phyloP scores from a whole-genome alignment of 495 filamentous ascomycete species.

The Thermochaetoides thermophila region DNA sequence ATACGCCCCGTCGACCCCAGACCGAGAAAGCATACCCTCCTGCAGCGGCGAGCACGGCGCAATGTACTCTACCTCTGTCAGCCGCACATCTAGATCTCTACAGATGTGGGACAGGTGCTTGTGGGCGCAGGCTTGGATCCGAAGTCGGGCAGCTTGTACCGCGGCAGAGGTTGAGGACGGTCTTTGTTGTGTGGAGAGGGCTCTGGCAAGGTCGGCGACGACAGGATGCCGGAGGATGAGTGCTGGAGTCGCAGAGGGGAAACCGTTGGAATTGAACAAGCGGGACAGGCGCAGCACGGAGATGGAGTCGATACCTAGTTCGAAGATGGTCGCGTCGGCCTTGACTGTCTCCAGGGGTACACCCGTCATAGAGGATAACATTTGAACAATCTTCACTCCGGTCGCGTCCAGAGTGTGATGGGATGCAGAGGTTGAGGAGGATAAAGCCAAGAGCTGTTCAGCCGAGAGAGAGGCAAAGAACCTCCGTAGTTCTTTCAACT shows the following conservation, averaged over 20 bases:
- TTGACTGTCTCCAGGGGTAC: conserved; percentile 30
- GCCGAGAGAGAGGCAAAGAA: conserved; percentile 45
- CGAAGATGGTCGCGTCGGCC: conserved; percentile 52
- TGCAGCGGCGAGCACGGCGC: conserved; percentile 67
- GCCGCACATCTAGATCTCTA: conserved; percentile 27
- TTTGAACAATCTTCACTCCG: conserved; percentile 33
- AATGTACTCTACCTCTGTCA: conserved; percentile 47
- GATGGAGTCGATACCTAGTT: conserved; percentile 72
- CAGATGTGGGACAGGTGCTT: conserved; percentile 19
- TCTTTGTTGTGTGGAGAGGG: conserved; percentile 3
- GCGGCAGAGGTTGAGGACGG: background rate
- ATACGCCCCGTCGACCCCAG: conserved; percentile 45
- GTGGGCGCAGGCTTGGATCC: conserved; percentile 18
- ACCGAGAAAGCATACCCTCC: conserved; percentile 62
- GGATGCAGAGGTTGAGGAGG: background rate
- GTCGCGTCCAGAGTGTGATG: conserved; percentile 15
- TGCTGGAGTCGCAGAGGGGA: conserved; percentile 43
- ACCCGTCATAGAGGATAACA: conserved; percentile 35
- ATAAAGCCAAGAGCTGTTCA: conserved; percentile 33
- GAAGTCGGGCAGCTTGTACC: conserved; percentile 9
- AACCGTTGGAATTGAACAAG: conserved; percentile 35
- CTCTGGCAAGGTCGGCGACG: conserved; percentile 11
- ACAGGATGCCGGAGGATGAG: conserved; percentile 48
- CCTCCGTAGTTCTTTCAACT: conserved; percentile 42
- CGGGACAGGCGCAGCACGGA: conserved; percentile 51